Conservation (phyloP, 495 filamentous ascomycete species). For the Aspergillus funiculosus region DNA sequence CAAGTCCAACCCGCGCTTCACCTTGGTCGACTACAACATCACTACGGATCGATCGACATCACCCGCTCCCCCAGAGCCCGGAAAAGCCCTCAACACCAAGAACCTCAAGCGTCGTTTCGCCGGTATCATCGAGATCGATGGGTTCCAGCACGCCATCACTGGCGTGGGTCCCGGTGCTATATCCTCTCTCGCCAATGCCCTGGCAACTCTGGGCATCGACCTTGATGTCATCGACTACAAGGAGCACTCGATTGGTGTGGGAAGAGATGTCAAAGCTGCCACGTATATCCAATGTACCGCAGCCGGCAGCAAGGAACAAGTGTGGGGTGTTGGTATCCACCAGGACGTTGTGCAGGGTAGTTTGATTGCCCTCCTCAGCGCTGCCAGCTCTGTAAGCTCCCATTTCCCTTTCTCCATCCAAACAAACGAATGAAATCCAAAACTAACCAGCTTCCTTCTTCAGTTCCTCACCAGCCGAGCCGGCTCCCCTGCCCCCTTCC, state of each 20-base stretch:
- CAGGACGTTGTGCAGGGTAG: conserved; percentile 91
- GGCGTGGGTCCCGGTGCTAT: conserved; percentile 88
- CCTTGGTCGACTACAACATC: conserved; percentile 88
- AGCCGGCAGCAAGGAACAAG: conserved; percentile 56
- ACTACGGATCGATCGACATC: conserved; percentile 74
- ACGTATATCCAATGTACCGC: conserved; percentile 89
- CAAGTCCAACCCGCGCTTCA: conserved; percentile 73
- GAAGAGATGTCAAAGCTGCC: conserved; percentile 78
- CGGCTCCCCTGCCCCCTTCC: conserved; percentile 45
- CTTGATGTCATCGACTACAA: conserved; percentile 93
- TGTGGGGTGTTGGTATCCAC: conserved; percentile 96
- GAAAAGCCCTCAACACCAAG: conserved; percentile 65
- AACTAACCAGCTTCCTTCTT: neutral
- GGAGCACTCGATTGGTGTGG: conserved; percentile 84
- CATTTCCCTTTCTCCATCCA: neutral
- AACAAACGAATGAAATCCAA: no score
- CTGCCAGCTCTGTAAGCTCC: conserved; percentile 74
- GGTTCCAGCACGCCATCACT: conserved; percentile 66
- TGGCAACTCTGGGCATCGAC: conserved; percentile 76
- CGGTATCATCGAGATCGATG: conserved; percentile 83
- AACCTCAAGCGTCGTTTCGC: conserved; percentile 78
- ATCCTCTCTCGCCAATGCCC: conserved; percentile 78
- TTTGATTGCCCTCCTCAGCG: conserved; percentile 81
- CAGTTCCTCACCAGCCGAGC: conserved; percentile 45
- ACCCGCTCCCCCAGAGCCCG: conserved; percentile 61